Percentiles rank a stretch among this genome's conserved stretches.
Evolutionary conservation across 2,329 filamentous ascomycete genomes (phyloP).

Genomic region (Microdochium bolleyi): DNA sequence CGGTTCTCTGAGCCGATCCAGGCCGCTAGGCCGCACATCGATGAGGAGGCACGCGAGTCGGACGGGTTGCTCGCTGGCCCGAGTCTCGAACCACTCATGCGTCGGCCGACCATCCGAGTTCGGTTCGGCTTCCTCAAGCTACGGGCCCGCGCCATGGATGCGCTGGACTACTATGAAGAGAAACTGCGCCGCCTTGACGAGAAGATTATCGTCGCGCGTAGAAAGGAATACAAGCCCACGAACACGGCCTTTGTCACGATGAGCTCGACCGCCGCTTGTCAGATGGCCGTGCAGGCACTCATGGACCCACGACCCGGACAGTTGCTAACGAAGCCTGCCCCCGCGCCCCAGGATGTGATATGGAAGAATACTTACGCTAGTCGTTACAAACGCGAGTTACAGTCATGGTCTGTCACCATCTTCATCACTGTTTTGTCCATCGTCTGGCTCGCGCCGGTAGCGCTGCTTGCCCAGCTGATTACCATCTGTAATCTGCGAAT

Average conservation of each 20-base stretch:
- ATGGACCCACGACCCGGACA: slow-evolving; percentile 84
- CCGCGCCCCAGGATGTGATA: slow-evolving; percentile 84
- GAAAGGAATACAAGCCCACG: slow-evolving; percentile 68
- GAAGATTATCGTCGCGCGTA: slow-evolving; percentile 60
- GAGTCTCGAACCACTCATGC: slow-evolving; percentile 33
- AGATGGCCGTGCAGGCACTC: slow-evolving; percentile 94
- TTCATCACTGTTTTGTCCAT: slow-evolving; percentile 78
- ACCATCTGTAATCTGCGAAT: slow-evolving; percentile 74
- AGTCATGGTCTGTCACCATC: slow-evolving; percentile 76
- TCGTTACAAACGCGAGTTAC: slow-evolving; percentile 62
- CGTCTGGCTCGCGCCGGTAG: slow-evolving; percentile 79
- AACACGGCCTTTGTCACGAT: slow-evolving; percentile 94
- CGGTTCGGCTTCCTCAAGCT: slow-evolving; percentile 73
- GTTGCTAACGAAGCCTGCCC: slow-evolving; percentile 77
- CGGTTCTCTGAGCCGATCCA: slow-evolving; percentile 12
- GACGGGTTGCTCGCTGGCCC: slow-evolving; percentile 50
- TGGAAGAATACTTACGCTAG: slow-evolving; percentile 90
- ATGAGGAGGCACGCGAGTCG: slow-evolving; percentile 44
- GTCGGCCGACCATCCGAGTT: slow-evolving; percentile 62
- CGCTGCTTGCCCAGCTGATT: slow-evolving; percentile 69
- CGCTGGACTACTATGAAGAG: slow-evolving; percentile 91
- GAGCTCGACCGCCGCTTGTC: slow-evolving; percentile 85
- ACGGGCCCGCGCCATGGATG: slow-evolving; percentile 68
- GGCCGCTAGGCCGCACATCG: slow-evolving; percentile 22
- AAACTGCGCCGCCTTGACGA: slow-evolving; percentile 72